Conservation (phyloP, 2,329 filamentous ascomycete species). For the Pseudogymnoascus sp. region DNA sequence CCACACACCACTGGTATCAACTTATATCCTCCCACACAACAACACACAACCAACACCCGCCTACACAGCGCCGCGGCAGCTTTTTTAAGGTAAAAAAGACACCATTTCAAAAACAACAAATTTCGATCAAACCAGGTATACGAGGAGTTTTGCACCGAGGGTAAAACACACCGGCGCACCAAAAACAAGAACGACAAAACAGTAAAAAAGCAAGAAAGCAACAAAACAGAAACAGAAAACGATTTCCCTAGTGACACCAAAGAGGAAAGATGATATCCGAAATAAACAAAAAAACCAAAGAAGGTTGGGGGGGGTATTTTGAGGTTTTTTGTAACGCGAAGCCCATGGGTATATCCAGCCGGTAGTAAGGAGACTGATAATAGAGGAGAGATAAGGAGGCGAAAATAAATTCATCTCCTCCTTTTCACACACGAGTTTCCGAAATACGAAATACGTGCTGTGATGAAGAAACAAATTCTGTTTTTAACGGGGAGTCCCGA, state of each 20-base stretch:
- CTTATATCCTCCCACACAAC: not conserved
- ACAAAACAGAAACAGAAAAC: not conserved
- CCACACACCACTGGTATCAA: constrained; percentile 6
- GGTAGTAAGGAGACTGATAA: constrained; percentile 7
- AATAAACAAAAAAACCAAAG: constrained; percentile 4
- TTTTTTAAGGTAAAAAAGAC: not conserved
- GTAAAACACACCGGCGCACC: not conserved
- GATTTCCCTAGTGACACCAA: not conserved
- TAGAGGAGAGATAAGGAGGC: not conserved
- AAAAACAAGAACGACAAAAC: not conserved
- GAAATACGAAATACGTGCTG: too few relatives aligned
- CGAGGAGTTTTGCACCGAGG: not conserved
- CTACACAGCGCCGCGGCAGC: not conserved
- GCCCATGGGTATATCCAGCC: constrained; percentile 10
- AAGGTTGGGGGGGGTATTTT: not conserved
- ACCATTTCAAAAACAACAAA: not conserved
- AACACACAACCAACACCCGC: not conserved
- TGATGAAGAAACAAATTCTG: constrained; percentile 18
- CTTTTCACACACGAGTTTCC: not conserved
- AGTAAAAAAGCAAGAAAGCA: not conserved
- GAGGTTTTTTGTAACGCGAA: not conserved
- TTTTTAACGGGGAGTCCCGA: constrained; percentile 73
- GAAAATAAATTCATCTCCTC: not conserved
- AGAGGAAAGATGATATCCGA: constrained; percentile 6
- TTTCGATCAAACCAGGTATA: not conserved